These are phyloP conservation scores for Fusarium falciforme DNA, from an alignment of 2,329 filamentous ascomycete species.

Conservation along the genomic window DNA sequence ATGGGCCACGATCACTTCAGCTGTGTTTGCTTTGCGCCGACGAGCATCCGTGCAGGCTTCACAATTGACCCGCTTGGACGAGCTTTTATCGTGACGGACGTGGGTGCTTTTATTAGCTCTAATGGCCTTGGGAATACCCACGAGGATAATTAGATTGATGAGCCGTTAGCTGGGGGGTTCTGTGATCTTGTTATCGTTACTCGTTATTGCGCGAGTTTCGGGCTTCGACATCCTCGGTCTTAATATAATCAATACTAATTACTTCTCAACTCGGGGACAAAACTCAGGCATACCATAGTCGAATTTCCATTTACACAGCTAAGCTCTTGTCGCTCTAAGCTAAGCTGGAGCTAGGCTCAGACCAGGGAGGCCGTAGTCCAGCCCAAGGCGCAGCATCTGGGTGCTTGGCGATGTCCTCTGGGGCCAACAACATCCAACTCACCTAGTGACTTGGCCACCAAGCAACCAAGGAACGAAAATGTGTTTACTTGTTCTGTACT, in stretches of 20 bases:
- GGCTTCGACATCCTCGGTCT: rapidly evolving
- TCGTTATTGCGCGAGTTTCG: background rate
- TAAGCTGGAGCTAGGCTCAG: background rate
- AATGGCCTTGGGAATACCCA: background rate
- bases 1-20: background rate
- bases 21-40: background rate
- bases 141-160: background rate
- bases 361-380: no score
- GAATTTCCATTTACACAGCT: background rate
- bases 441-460: no score
- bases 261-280: background rate
- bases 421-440: no score
- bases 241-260: background rate
- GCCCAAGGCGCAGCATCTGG: no score
- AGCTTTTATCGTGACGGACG: background rate
- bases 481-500: no score
- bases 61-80: background rate
- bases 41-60: background rate
- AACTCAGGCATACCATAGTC: rapidly evolving
- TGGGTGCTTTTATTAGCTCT: background rate
- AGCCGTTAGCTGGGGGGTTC: rapidly evolving
- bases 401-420: no score
- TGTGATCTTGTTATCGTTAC: background rate
- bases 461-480: no score
- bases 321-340: background rate